Percentiles rank a stretch among this genome's conserved stretches.
phyloP scores from a whole-genome alignment of 805 yeast genomes.

The Yamadazyma scolyti region DNA sequence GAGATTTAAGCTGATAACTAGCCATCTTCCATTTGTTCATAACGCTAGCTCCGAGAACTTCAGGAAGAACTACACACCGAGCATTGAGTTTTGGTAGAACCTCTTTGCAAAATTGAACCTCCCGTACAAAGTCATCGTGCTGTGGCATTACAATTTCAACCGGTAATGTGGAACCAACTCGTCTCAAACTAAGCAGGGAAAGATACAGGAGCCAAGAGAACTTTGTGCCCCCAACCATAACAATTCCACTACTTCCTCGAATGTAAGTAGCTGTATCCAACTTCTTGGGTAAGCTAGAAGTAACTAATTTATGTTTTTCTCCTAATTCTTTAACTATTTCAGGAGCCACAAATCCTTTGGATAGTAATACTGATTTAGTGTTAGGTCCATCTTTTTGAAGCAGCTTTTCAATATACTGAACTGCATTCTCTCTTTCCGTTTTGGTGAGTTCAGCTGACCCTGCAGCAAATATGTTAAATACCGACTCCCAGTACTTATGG shows the following conservation, averaged over 20 bases:
- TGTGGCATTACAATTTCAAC: slow-evolving; percentile 37
- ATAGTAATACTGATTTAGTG: slow-evolving; percentile 20
- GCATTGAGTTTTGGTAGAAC: slow-evolving; percentile 62
- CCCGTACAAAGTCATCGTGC: slow-evolving; percentile 25
- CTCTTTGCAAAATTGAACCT: slow-evolving; percentile 46
- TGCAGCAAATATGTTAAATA: slow-evolving; percentile 20
- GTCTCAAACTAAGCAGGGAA: slow-evolving; percentile 26
- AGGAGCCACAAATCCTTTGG: slow-evolving; percentile 21
- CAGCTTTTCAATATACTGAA: slow-evolving; percentile 17
- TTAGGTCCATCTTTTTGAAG: slow-evolving; percentile 13
- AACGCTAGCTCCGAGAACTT: slow-evolving; percentile 48
- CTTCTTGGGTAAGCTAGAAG: slow-evolving; percentile 19
- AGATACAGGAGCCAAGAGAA: slow-evolving; percentile 34
- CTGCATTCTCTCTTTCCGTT: slow-evolving; percentile 14
- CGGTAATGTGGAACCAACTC: slow-evolving; percentile 33
- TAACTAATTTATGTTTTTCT: slow-evolving; percentile 16
- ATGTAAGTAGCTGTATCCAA: slow-evolving; percentile 16
- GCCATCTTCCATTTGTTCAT: slow-evolving; percentile 40
- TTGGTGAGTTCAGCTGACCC: slow-evolving; percentile 14
- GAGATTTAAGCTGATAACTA: slow-evolving; percentile 66
- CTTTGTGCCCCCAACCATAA: slow-evolving; percentile 31
- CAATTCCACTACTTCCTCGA: slow-evolving; percentile 24
- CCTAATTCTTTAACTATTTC: slow-evolving; percentile 17
- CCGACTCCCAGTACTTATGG: slow-evolving; percentile 25
- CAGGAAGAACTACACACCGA: slow-evolving; percentile 56